A percentile compares a stretch with the other conserved stretches of the same genome.
phyloP scores from a whole-genome alignment of 2,329 filamentous ascomycete genomes.

The Colletotrichum agaves region DNA sequence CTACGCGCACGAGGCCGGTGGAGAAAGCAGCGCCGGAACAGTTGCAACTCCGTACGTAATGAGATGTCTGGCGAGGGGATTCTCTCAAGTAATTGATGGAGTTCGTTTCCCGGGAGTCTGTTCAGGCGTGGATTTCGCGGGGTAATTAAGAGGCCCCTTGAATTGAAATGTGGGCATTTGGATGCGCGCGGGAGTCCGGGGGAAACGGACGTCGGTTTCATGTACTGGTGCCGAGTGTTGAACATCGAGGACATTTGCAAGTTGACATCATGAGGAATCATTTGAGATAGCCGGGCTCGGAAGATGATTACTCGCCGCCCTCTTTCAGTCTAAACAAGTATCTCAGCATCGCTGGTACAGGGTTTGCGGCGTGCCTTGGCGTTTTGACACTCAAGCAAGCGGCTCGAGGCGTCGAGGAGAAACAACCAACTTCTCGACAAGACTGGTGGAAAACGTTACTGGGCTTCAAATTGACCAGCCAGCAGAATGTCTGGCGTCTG shows the following conservation, averaged over 20 bases:
- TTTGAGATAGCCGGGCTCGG: neutral
- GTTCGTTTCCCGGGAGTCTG: neutral
- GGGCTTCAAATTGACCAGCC: neutral
- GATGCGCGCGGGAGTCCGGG: neutral
- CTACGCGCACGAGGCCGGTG: slow-evolving; percentile 3
- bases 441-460: neutral
- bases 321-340: neutral
- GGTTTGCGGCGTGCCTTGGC: neutral
- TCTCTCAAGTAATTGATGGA: slow-evolving; percentile 36
- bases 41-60: slow-evolving; percentile 31
- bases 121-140: slow-evolving; percentile 35
- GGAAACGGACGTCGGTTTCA: slow-evolving; percentile 3
- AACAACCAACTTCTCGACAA: neutral
- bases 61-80: slow-evolving; percentile 8
- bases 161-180: neutral
- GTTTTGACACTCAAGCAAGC: neutral
- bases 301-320: slow-evolving; percentile 6
- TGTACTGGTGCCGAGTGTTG: neutral
- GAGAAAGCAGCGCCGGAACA: neutral
- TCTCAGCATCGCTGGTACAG: neutral
- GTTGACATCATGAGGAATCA: too few relatives aligned
- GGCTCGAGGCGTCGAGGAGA: neutral
- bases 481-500: neutral
- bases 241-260: neutral
- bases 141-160: slow-evolving; percentile 10